Conservation (phyloP, 257 asterid species). For the Nicotiana noctiflora region DNA sequence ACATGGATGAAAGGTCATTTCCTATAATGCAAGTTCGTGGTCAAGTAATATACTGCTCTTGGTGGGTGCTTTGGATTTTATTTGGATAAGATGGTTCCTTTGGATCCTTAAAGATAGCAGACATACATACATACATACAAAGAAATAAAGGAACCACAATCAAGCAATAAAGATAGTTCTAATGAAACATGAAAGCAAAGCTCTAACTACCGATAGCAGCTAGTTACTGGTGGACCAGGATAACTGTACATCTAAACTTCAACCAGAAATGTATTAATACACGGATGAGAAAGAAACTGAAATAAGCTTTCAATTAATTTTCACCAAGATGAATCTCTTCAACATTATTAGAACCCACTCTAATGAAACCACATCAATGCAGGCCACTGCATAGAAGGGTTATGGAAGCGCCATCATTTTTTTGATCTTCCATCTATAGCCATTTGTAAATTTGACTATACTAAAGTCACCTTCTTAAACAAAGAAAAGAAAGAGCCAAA, state of each 20-base stretch:
- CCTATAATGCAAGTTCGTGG: neutral
- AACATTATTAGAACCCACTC: neutral
- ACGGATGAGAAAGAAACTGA: neutral
- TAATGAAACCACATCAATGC: neutral
- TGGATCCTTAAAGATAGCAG: neutral
- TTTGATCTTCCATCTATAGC: neutral
- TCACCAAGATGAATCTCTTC: neutral
- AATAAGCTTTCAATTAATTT: neutral
- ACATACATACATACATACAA: neutral
- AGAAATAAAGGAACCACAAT: neutral
- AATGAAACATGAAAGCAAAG: neutral
- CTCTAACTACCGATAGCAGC: neutral
- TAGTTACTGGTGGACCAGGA: neutral
- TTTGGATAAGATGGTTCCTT: neutral
- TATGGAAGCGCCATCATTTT: neutral
- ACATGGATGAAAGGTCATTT: neutral
- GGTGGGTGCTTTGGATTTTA: neutral
- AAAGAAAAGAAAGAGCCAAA: neutral
- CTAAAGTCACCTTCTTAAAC: neutral
- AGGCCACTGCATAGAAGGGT: neutral
- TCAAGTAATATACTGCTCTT: neutral
- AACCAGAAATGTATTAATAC: neutral
- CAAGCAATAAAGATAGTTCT: neutral
- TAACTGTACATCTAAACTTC: neutral
- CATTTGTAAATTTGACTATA: neutral